Percentiles rank a stretch among this genome's conserved stretches.
Evolutionary conservation across 2,329 filamentous ascomycete genomes (phyloP).

Genomic region (Fusarium fujikuroi): DNA sequence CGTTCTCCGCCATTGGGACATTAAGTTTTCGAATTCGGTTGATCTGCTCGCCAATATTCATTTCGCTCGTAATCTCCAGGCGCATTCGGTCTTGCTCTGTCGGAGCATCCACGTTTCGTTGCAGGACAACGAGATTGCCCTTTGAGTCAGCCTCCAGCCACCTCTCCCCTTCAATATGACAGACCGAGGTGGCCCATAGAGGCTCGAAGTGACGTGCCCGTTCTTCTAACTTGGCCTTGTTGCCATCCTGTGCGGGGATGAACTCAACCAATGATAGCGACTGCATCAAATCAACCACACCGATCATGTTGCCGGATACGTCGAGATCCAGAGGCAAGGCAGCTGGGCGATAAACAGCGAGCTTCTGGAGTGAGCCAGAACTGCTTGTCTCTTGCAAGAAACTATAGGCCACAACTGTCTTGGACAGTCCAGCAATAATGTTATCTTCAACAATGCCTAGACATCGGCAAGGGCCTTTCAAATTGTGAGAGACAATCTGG

Average conservation of each 20-base stretch:
- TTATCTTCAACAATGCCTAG: constrained; percentile 78
- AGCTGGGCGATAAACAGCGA: constrained; percentile 81
- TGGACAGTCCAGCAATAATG: constrained; percentile 88
- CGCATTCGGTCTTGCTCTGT: constrained; percentile 77
- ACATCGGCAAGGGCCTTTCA: constrained; percentile 85
- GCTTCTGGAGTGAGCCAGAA: constrained; percentile 70
- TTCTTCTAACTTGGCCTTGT: constrained; percentile 74
- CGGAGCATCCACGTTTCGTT: constrained; percentile 76
- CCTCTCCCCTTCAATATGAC: constrained; percentile 75
- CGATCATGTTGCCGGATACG: constrained; percentile 78
- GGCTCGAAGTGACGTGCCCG: constrained; percentile 83
- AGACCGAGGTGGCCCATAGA: constrained; percentile 83
- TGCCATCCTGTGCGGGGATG: constrained; percentile 64
- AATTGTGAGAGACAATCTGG: constrained; percentile 72
- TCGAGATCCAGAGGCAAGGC: constrained; percentile 86
- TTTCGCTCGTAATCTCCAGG: constrained; percentile 80
- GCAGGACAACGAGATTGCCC: constrained; percentile 86
- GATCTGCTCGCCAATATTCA: constrained; percentile 91
- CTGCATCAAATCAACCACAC: constrained; percentile 93
- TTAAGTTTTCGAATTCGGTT: constrained; percentile 84
- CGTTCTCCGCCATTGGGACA: constrained; percentile 70
- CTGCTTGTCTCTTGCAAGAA: constrained; percentile 67
- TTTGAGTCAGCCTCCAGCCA: constrained; percentile 89
- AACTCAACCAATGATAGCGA: constrained; percentile 84
- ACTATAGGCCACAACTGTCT: constrained; percentile 75